phyloP scores from a whole-genome alignment of 2,329 filamentous ascomycete species.

The Cladosporium sp. region DNA sequence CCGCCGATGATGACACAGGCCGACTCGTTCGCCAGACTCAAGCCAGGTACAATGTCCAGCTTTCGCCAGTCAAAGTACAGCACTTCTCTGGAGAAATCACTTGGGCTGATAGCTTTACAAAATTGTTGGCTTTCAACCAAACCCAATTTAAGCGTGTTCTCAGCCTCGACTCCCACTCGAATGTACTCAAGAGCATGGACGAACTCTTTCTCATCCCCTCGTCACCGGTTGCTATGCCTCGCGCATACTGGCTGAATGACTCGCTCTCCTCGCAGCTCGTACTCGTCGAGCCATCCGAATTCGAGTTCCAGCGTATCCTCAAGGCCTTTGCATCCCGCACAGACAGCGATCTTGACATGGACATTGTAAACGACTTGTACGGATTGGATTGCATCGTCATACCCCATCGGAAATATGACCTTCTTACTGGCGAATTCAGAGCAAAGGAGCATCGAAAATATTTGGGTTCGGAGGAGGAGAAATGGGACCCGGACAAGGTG shows the following conservation, averaged over 20 bases:
- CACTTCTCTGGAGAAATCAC: conserved; percentile 39
- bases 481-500: conserved; percentile 56
- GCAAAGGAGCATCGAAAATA: conserved; percentile 46
- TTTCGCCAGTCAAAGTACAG: conserved; percentile 41
- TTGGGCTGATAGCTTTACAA: conserved; percentile 63
- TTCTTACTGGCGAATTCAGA: conserved; percentile 62
- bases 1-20: neutral
- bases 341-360: conserved; percentile 24
- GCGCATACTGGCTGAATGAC: conserved; percentile 65
- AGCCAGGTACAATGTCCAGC: conserved; percentile 45
- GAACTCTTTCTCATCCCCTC: conserved; percentile 65
- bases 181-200: conserved; percentile 60
- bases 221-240: conserved; percentile 58
- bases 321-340: conserved; percentile 21
- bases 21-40: conserved; percentile 36
- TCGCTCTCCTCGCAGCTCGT: conserved; percentile 16
- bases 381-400: conserved; percentile 57
- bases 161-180: conserved; percentile 56
- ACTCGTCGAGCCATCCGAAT: conserved; percentile 17
- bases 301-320: conserved; percentile 19
- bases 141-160: conserved; percentile 58
- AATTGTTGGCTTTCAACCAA: conserved; percentile 65
- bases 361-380: conserved; percentile 59
- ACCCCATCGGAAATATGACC: conserved; percentile 59
- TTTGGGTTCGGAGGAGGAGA: conserved; percentile 35